Evolutionary conservation across 192 early-diverging fungal genomes (phyloP), one percentile per base, ranked within the genome.

Genomic region (Cladochytrium replicatum): DNA sequence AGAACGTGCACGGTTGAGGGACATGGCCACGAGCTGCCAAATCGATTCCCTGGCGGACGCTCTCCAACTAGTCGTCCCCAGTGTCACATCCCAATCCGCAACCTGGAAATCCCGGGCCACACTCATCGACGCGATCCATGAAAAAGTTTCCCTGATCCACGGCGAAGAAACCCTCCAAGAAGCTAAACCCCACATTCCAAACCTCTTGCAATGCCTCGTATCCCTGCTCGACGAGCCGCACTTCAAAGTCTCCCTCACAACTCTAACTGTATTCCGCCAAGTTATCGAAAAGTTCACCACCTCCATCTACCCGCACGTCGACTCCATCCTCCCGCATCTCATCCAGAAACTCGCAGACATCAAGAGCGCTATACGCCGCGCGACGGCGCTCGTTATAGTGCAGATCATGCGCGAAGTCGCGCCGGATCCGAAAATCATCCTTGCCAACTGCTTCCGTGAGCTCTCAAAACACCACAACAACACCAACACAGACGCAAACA

Each of bases 221-320:
- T 39, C 27, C 4, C 50, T 63, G 9, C 11, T 58, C 9, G 32
- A 19, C 6, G 61, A 63, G 43, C 23, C n/a, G 7, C 53, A 63
- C 32, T 63, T 63, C 44, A 64, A 43, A 7, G 58, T 63, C 19
- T 48, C 49, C 6, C 50, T 63, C 25, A 59, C 55, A 9, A 43
- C 61, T 9, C 43, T 58, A 22, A 54, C 50, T n/a, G 41, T 43
- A 11, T 40, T 63, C 13, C 37, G 55, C 24, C 49, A 59, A 23
- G 2, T 57, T 22, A 19, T 52, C 0, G 22, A 38, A 0, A 52
- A 52, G 45, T 17, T 45, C 15, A 50, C 45, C 7, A 27, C 29
- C 15, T 40, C 21, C 17, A 43, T 55, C 11, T 25, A 27, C 9
- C 60, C 48, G 7, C 6, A 32, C 40, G 46, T 62, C 7, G 26